phyloP scores from a whole-genome alignment of 257 asterid species.

The Coffea eugenioides region DNA sequence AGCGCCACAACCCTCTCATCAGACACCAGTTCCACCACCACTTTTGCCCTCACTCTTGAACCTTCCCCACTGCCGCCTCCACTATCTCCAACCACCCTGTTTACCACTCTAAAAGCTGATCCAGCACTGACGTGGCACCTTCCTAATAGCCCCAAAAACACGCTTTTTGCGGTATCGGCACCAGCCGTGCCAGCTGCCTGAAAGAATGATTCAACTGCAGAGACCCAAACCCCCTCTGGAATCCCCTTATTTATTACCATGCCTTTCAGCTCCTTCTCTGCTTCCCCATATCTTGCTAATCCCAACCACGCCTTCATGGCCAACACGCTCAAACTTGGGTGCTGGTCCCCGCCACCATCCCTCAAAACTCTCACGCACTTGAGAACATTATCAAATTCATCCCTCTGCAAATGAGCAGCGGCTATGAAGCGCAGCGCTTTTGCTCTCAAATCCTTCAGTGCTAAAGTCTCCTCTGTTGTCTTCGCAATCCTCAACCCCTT shows the following conservation, averaged over 20 bases:
- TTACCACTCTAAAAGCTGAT: constrained; percentile 76
- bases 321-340: constrained; percentile 90
- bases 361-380: constrained; percentile 88
- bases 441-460: constrained; percentile 75
- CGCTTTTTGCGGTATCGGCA: constrained; percentile 75
- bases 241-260: constrained; percentile 80
- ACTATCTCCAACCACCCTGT: constrained; percentile 60
- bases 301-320: constrained; percentile 99
- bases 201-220: constrained; percentile 89
- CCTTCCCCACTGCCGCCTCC: constrained; percentile 62
- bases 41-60: constrained; percentile 62
- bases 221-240: constrained; percentile 96
- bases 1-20: constrained; percentile 87
- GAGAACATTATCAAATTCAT: constrained; percentile 87
- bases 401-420: constrained; percentile 84
- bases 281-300: constrained; percentile 69
- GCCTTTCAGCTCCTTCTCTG: constrained; percentile 92
- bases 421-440: constrained; percentile 87
- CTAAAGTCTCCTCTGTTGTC: constrained; percentile 61
- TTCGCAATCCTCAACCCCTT: constrained; percentile 88
- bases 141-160: constrained; percentile 77
- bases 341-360: constrained; percentile 72
- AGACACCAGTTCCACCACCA: constrained; percentile 75
- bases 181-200: constrained; percentile 89
- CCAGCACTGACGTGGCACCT: constrained; percentile 83